These are phyloP conservation scores for Gliomastix tumulicola DNA, from an alignment of 2,329 filamentous ascomycete species.

Conservation along the genomic window DNA sequence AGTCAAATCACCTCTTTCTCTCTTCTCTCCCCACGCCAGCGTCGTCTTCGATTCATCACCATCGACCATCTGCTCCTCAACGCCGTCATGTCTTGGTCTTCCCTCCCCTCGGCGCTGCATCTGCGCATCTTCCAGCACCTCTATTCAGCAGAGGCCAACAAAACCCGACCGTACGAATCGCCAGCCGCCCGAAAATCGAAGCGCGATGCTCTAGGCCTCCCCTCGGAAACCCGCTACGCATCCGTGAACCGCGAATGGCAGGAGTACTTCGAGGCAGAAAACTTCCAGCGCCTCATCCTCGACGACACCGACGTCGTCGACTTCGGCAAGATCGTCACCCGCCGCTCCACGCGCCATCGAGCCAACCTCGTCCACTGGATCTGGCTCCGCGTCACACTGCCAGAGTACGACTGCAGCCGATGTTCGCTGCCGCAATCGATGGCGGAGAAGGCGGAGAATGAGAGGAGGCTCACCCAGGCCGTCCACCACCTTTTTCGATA, in stretches of 20 bases:
- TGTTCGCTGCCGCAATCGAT: not conserved
- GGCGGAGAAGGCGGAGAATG: not conserved
- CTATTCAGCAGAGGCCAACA: not conserved
- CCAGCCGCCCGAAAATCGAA: not conserved
- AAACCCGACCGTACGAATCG: not conserved
- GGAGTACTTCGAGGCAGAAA: not conserved
- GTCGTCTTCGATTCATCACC: too few relatives aligned
- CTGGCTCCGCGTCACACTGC: not conserved
- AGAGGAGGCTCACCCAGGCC: not conserved
- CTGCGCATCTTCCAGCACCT: not conserved
- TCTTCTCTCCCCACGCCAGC: too few relatives aligned
- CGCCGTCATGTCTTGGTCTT: not conserved
- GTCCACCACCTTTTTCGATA: not conserved
- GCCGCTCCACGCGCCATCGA: too few relatives aligned
- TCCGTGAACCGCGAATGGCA: constrained; percentile 1
- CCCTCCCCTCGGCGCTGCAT: not conserved
- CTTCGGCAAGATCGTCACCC: not conserved
- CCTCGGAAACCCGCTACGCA: not conserved
- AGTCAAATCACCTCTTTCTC: too few relatives aligned
- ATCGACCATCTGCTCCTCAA: too few relatives aligned
- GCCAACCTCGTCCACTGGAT: not conserved
- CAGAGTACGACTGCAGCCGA: not conserved
- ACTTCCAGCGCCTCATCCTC: constrained; percentile 1
- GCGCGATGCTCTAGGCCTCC: not conserved
- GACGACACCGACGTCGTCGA: too few relatives aligned